phyloP scores from a whole-genome alignment of 2,329 filamentous ascomycete species.

The Aspergillus puulaauensis region DNA sequence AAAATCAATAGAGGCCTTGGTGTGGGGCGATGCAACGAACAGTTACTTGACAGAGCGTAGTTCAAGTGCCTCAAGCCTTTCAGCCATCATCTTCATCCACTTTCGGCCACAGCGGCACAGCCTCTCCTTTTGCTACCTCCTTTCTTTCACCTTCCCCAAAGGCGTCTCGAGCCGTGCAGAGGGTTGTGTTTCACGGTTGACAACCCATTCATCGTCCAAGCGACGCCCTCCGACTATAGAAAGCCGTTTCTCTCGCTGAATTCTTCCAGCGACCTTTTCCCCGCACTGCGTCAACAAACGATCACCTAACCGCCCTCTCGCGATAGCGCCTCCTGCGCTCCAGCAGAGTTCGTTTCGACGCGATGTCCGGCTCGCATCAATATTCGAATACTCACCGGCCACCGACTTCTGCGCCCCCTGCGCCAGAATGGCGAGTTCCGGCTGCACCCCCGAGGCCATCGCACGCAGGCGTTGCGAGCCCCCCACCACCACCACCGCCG shows the following conservation, averaged over 20 bases:
- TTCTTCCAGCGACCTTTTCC: not conserved
- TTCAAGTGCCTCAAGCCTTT: not conserved
- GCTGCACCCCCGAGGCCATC: conserved; percentile 19
- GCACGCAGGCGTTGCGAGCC: conserved; percentile 17
- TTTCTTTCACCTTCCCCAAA: not conserved
- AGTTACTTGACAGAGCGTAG: conserved; percentile 1
- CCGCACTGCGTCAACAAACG: conserved; percentile 7
- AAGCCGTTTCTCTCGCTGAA: not conserved
- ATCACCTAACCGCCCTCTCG: not conserved
- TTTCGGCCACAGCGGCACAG: not conserved
- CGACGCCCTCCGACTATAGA: not conserved
- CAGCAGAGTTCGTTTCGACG: conserved; percentile 4
- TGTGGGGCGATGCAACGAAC: conserved; percentile 3
- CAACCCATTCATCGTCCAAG: not conserved
- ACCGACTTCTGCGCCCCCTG: conserved; percentile 23
- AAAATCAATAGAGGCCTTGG: not conserved
- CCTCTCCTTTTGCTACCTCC: not conserved
- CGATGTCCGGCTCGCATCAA: conserved; percentile 37
- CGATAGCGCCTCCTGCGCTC: not conserved
- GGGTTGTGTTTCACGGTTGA: not conserved
- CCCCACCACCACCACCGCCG: conserved; percentile 25
- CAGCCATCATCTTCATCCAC: conserved; percentile 3
- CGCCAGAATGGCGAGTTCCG: conserved; percentile 40
- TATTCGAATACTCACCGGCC: conserved; percentile 27
- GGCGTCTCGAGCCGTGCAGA: not conserved